Percentiles rank a stretch among this genome's conserved stretches.
Conservation (phyloP, 2,329 filamentous ascomycete species). For the Colletotrichum navitas region DNA sequence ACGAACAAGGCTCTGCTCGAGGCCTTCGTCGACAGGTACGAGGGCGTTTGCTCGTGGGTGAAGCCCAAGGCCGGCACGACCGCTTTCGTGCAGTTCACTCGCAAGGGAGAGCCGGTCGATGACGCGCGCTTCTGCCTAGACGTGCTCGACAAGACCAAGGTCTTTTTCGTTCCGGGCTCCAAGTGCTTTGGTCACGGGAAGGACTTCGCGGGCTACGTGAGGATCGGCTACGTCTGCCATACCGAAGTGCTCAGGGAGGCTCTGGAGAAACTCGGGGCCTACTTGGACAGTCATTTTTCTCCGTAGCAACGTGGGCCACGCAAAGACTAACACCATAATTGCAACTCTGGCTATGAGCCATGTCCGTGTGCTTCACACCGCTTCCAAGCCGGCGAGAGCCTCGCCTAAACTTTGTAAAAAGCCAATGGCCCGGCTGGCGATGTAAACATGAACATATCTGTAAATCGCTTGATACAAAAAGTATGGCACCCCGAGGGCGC, state of each 20-base stretch:
- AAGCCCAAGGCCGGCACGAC: conserved; percentile 85
- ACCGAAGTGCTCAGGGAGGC: conserved; percentile 77
- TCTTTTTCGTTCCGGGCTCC: conserved; percentile 80
- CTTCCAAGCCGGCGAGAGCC: neutral
- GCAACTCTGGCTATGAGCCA: neutral
- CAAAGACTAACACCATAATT: neutral
- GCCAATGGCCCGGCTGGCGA: neutral
- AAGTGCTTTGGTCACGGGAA: conserved; percentile 76
- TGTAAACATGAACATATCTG: neutral
- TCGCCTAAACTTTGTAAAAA: neutral
- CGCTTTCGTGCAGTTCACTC: conserved; percentile 78
- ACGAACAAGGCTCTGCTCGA: conserved; percentile 76
- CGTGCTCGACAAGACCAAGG: conserved; percentile 76
- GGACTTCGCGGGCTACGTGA: conserved; percentile 80
- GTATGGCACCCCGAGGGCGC: too few relatives aligned
- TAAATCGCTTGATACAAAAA: too few relatives aligned
- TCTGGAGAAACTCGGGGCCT: conserved; percentile 63
- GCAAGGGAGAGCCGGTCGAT: conserved; percentile 72
- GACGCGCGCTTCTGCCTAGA: conserved; percentile 79
- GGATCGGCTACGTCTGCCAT: conserved; percentile 81
- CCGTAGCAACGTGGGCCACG: neutral
- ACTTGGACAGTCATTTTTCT: conserved; percentile 49
- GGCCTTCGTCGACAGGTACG: conserved; percentile 74
- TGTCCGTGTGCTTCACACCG: neutral
- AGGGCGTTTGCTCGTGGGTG: conserved; percentile 75